Percentiles rank a stretch among this genome's conserved stretches.
These are phyloP conservation scores for Colletotrichum destructivum DNA, from an alignment of 2,329 filamentous ascomycete species.

Conservation along the genomic window DNA sequence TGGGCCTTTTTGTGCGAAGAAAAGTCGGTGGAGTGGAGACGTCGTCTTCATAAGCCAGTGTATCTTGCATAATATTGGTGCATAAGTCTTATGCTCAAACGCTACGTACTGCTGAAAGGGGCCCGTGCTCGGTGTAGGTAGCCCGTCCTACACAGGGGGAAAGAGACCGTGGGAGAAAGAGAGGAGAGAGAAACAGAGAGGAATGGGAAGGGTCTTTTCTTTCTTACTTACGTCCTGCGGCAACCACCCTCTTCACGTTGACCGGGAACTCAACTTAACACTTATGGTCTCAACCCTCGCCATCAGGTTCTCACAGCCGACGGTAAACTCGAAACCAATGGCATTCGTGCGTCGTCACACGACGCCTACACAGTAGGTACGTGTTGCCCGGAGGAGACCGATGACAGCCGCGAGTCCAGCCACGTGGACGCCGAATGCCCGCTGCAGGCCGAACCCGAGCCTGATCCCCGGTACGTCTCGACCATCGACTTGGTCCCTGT, in stretches of 20 bases:
- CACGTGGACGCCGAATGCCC: constrained; percentile 32
- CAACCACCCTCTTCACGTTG: background rate
- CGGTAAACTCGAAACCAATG: constrained; percentile 6
- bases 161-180: background rate
- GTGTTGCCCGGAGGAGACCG: constrained; percentile 13
- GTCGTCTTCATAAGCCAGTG: background rate
- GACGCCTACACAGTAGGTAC: background rate
- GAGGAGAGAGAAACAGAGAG: background rate
- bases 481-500: background rate
- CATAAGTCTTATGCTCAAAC: background rate
- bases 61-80: constrained; percentile 3
- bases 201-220: background rate
- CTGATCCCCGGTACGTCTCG: background rate
- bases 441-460: constrained; percentile 8
- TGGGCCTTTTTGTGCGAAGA: constrained; percentile 18
- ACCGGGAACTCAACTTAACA: background rate
- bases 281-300: background rate
- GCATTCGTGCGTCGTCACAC: constrained; percentile 15
- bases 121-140: too few species aligned
- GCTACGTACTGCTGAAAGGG: background rate
- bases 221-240: background rate
- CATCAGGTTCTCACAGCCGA: constrained; percentile 8
- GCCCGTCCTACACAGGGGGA: too few species aligned
- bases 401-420: constrained; percentile 23
- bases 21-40: constrained; percentile 19